A percentile compares a stretch with the other conserved stretches of the same genome.
phyloP scores from a whole-genome alignment of 2,329 filamentous ascomycete species.

The Gremmenia infestans region DNA sequence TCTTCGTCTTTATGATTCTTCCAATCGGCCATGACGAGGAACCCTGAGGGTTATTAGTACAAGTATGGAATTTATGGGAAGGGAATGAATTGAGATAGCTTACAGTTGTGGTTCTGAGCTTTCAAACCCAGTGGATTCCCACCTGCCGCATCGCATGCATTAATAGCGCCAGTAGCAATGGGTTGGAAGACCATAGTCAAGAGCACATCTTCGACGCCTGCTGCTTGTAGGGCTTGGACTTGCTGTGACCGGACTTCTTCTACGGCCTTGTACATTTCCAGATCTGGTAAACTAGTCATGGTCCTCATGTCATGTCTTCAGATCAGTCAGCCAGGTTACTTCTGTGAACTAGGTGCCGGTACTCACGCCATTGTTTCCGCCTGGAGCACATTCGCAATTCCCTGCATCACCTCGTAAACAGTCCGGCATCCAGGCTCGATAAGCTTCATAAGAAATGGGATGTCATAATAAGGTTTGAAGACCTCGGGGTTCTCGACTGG shows the following conservation, averaged over 20 bases:
- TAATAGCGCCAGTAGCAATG: not conserved
- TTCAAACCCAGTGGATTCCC: constrained; percentile 1
- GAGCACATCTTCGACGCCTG: not conserved
- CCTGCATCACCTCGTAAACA: not conserved
- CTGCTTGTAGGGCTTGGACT: not conserved
- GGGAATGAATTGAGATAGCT: not conserved
- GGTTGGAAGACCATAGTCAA: constrained; percentile 3
- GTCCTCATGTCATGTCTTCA: not conserved
- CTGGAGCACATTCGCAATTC: not conserved
- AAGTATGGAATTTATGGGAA: not conserved
- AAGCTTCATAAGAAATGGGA: not conserved
- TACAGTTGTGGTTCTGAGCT: constrained; percentile 1
- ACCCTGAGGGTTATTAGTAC: not conserved
- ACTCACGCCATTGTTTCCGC: not conserved
- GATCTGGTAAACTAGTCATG: not conserved
- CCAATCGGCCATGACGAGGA: not conserved
- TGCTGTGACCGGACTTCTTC: not conserved
- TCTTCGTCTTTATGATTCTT: not conserved
- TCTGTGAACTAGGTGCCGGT: not conserved
- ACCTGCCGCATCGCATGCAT: not conserved
- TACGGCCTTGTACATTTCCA: not conserved
- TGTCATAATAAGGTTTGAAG: not conserved
- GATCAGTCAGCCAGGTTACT: too few species aligned
- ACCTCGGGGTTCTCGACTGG: not conserved
- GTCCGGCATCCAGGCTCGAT: not conserved